Evolutionary conservation across 2,329 filamentous ascomycete genomes (phyloP).

Genomic region (Phaeosphaeriaceae sp.): DNA sequence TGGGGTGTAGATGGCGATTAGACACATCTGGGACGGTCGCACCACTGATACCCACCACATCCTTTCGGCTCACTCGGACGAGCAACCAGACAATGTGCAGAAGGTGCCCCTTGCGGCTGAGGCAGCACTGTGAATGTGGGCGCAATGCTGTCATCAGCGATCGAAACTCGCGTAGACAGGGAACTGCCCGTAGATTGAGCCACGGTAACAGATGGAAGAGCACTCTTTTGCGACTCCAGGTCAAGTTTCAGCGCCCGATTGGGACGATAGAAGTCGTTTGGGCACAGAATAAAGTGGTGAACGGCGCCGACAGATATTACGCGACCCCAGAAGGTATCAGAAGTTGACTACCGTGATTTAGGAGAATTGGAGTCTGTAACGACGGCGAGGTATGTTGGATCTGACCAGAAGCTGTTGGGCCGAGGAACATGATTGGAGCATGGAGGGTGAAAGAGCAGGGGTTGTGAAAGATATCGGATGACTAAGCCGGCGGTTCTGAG

Average conservation of each 20-base stretch:
- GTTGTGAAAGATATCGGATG: constrained; percentile 11
- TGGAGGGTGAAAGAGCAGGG: constrained; percentile 14
- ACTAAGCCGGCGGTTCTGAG: constrained; percentile 14
- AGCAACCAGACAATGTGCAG: constrained; percentile 30
- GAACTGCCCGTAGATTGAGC: constrained; percentile 25
- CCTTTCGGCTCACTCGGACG: constrained; percentile 23
- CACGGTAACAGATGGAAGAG: constrained; percentile 15
- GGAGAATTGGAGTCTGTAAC: neutral
- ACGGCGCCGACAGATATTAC: constrained; percentile 11
- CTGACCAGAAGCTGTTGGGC: neutral
- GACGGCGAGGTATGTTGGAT: neutral
- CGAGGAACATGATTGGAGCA: neutral
- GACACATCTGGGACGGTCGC: constrained; percentile 31
- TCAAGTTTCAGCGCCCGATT: constrained; percentile 34
- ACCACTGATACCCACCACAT: constrained; percentile 26
- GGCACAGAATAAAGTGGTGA: constrained; percentile 23
- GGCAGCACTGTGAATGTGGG: constrained; percentile 26
- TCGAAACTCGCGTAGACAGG: constrained; percentile 20
- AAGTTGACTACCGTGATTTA: constrained; percentile 14
- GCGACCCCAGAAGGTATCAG: constrained; percentile 14
- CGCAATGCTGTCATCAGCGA: constrained; percentile 19
- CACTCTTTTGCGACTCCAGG: constrained; percentile 33
- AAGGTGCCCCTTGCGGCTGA: constrained; percentile 41
- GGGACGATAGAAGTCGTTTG: constrained; percentile 29
- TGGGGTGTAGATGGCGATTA: constrained; percentile 38